Evolutionary conservation across 2,329 filamentous ascomycete genomes (phyloP).

Genomic region (Aspergillus cejpii): DNA sequence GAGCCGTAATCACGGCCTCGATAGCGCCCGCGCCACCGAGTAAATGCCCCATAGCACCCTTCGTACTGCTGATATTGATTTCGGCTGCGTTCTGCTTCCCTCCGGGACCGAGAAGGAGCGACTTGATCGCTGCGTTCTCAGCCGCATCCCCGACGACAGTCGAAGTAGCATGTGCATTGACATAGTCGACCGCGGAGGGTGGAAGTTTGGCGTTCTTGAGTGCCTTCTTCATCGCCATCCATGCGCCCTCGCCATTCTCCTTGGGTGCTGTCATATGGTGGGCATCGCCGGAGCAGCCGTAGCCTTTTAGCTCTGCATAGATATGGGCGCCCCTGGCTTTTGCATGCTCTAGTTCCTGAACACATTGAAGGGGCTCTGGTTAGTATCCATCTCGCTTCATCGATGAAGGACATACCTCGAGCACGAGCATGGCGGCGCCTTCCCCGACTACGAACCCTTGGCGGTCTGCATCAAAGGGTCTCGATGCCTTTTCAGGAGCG

Average conservation of each 20-base stretch:
- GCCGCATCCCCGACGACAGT: slow-evolving; percentile 80
- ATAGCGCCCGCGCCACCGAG: slow-evolving; percentile 86
- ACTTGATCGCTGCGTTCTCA: slow-evolving; percentile 75
- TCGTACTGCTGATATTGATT: slow-evolving; percentile 85
- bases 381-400: neutral
- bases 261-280: slow-evolving; percentile 89
- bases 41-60: slow-evolving; percentile 85
- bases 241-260: slow-evolving; percentile 73
- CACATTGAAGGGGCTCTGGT: neutral
- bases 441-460: slow-evolving; percentile 89
- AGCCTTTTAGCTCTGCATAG: slow-evolving; percentile 83
- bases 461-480: slow-evolving; percentile 76
- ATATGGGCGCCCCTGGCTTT: slow-evolving; percentile 69
- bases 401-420: slow-evolving; percentile 53
- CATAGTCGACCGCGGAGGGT: slow-evolving; percentile 71
- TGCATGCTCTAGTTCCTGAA: slow-evolving; percentile 74
- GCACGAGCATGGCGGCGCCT: slow-evolving; percentile 76
- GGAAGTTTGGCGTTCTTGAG: slow-evolving; percentile 63
- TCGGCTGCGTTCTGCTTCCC: slow-evolving; percentile 56
- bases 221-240: slow-evolving; percentile 76
- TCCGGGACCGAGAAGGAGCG: slow-evolving; percentile 66
- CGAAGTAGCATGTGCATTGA: slow-evolving; percentile 93
- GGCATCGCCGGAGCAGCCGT: slow-evolving; percentile 85
- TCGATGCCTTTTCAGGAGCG: slow-evolving; percentile 61
- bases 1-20: slow-evolving; percentile 76